phyloP scores from a whole-genome alignment of 768 basidiomycete genomes.

The Rhodotorula graminis region DNA sequence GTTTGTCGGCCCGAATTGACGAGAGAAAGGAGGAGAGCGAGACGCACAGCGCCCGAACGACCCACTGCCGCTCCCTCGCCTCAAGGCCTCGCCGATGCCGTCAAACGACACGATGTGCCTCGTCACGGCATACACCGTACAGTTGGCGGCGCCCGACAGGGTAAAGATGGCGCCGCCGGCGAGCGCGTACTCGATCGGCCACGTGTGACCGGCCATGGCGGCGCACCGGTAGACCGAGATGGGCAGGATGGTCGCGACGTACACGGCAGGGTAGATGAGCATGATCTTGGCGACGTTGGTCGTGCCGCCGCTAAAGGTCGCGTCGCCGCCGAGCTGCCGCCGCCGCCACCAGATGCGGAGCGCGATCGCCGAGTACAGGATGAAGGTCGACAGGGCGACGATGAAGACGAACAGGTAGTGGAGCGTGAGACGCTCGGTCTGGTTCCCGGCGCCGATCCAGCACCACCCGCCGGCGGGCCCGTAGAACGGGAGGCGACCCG shows the following conservation, averaged over 20 bases:
- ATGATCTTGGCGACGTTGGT: constrained; percentile 12
- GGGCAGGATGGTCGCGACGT: constrained; percentile 27
- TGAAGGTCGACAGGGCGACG: constrained; percentile 9
- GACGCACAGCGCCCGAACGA: background rate
- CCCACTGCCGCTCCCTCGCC: constrained; percentile 1
- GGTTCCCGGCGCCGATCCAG: constrained; percentile 10
- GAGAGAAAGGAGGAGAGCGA: background rate
- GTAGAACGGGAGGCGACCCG: background rate
- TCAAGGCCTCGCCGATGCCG: constrained; percentile 1
- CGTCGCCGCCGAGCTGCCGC: background rate
- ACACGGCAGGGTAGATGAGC: constrained; percentile 3
- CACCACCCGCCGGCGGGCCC: constrained; percentile 19
- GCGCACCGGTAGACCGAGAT: constrained; percentile 19
- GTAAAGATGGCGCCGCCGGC: constrained; percentile 22
- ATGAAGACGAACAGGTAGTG: constrained; percentile 29
- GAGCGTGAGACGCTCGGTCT: background rate
- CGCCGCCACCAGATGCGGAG: background rate
- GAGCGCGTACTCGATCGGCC: background rate
- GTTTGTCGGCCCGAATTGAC: background rate
- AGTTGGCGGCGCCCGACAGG: constrained; percentile 12
- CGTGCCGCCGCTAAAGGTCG: background rate
- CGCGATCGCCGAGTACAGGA: constrained; percentile 20
- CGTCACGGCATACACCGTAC: constrained; percentile 22
- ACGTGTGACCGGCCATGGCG: constrained; percentile 1
- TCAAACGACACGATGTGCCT: constrained; percentile 18